Conservation (phyloP, 2,329 filamentous ascomycete species). For the Fusarium metavorans region DNA sequence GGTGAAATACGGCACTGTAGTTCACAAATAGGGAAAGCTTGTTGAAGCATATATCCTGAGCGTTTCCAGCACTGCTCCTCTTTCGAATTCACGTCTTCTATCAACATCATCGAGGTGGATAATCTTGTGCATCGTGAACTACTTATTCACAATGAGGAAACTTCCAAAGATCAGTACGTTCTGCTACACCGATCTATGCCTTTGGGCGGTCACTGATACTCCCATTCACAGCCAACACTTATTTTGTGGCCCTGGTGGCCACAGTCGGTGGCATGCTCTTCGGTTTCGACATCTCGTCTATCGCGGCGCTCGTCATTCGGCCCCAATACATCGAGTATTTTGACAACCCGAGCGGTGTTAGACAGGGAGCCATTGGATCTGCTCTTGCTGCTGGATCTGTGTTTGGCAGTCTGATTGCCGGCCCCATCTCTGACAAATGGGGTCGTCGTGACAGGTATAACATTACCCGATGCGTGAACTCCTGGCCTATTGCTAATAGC, state of each 20-base stretch:
- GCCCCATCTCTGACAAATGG: conserved; percentile 22
- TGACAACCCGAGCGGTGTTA: conserved; percentile 16
- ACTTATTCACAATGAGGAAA: conserved; percentile 1
- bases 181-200: too few species aligned
- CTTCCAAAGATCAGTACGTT: conserved; percentile 14
- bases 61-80: not conserved
- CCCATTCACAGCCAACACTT: conserved; percentile 2
- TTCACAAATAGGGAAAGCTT: not conserved
- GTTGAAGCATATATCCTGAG: not conserved
- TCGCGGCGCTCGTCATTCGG: conserved; percentile 18
- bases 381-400: conserved; percentile 25
- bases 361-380: conserved; percentile 21
- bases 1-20: not conserved
- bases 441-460: conserved; percentile 17
- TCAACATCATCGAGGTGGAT: not conserved
- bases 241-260: conserved; percentile 19
- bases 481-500: not conserved
- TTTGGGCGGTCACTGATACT: not conserved
- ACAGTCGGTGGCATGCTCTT: conserved; percentile 24
- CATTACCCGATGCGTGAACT: not conserved
- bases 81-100: too few species aligned
- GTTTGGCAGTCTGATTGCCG: conserved; percentile 18
- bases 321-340: conserved; percentile 28
- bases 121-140: not conserved
- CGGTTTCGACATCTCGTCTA: conserved; percentile 22